Conservation (phyloP, 352 stramenopile species). For the Globisporangium sylvaticum region DNA sequence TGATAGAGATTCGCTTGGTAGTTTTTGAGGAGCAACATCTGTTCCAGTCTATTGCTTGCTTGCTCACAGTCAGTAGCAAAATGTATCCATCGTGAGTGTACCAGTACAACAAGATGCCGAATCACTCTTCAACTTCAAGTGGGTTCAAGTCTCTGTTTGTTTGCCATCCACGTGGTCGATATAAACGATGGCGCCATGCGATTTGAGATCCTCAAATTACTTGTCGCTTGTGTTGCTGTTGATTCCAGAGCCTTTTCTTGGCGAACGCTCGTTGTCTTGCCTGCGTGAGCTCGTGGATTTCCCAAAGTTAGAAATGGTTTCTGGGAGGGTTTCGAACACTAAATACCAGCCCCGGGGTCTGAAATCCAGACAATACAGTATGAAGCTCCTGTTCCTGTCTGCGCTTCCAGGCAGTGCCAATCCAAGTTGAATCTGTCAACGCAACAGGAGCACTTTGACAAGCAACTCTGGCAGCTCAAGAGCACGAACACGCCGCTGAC, state of each 20-base stretch:
- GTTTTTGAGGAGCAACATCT: neutral
- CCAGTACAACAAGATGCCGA: neutral
- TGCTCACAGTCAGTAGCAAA: neutral
- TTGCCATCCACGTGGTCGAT: neutral
- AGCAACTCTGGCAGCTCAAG: neutral
- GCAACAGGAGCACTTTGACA: neutral
- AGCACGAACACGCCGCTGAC: neutral
- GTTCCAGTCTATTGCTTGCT: neutral
- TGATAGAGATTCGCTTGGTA: neutral
- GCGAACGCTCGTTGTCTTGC: neutral
- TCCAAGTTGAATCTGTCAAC: neutral
- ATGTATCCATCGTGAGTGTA: neutral
- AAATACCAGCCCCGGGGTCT: too few species aligned
- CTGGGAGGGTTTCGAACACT: too few species aligned
- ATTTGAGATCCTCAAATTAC: slow-evolving; percentile 1
- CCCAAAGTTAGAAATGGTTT: neutral
- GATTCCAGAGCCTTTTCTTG: neutral
- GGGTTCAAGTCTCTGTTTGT: neutral
- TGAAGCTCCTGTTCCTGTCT: too few species aligned
- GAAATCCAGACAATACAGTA: too few species aligned
- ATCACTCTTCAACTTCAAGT: neutral
- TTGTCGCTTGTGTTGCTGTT: neutral
- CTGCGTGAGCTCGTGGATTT: neutral
- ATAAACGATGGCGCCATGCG: neutral
- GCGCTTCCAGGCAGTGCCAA: neutral